Evolutionary conservation across 1,284 basidiomycete species (phyloP).

Genomic region (Rhizopogon parksii): DNA sequence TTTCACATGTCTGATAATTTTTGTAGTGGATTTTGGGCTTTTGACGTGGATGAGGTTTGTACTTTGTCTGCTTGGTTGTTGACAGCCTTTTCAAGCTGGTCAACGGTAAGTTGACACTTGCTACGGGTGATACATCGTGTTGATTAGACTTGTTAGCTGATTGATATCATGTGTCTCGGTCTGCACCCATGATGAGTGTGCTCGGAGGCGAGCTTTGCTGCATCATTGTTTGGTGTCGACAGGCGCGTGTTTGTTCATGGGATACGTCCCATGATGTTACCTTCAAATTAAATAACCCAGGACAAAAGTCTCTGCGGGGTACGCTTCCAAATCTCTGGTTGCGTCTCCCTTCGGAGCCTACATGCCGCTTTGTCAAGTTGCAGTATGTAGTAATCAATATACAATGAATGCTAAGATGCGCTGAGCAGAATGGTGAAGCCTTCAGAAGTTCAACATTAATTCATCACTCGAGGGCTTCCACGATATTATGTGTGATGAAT

Average conservation of each 20-base stretch:
- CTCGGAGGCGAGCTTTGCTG: constrained; percentile 1
- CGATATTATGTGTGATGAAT: background rate
- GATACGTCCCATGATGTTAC: constrained; percentile 11
- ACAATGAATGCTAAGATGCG: constrained; percentile 2
- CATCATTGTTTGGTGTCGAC: background rate
- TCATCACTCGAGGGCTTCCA: background rate
- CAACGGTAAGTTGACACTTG: background rate
- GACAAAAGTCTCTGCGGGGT: constrained; percentile 23
- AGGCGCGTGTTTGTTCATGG: background rate
- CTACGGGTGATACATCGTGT: too few relatives aligned
- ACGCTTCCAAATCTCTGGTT: constrained; percentile 2
- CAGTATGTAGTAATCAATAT: constrained; percentile 24
- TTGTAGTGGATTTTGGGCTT: background rate
- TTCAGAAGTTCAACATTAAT: background rate
- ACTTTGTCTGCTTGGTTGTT: background rate
- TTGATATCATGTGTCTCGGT: background rate
- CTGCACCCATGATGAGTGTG: background rate
- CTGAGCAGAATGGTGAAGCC: background rate
- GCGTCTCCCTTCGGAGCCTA: constrained; percentile 19
- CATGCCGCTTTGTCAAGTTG: constrained; percentile 29
- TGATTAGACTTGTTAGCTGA: background rate
- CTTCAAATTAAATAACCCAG: constrained; percentile 32
- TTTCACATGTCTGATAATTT: background rate
- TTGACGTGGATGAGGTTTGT: background rate
- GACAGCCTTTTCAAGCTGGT: constrained; percentile 1